A percentile compares a stretch with the other conserved stretches of the same genome.
phyloP scores from a whole-genome alignment of 2,329 filamentous ascomycete species.

The Colletotrichum nymphaeae region DNA sequence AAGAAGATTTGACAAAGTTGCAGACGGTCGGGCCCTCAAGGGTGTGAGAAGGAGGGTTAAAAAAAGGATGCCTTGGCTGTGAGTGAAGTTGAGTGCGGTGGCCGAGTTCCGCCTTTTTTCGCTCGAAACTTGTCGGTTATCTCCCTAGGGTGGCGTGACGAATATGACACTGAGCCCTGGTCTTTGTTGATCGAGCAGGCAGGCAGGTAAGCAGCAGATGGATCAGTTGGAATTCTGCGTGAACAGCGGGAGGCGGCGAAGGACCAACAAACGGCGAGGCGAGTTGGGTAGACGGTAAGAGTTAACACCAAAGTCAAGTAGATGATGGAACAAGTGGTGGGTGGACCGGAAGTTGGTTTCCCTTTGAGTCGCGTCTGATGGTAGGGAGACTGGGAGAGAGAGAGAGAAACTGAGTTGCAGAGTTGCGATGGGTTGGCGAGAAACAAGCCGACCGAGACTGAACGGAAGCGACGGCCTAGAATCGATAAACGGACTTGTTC shows the following conservation, averaged over 20 bases:
- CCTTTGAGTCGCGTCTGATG: slow-evolving; percentile 7
- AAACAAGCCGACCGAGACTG: slow-evolving; percentile 17
- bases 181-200: slow-evolving; percentile 19
- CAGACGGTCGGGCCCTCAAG: slow-evolving; percentile 27
- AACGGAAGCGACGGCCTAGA: slow-evolving; percentile 16
- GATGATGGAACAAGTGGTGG: not conserved
- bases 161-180: slow-evolving; percentile 16
- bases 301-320: not conserved
- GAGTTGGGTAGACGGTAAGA: not conserved
- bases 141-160: slow-evolving; percentile 33
- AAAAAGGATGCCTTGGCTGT: slow-evolving; percentile 35
- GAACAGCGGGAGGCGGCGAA: not conserved
- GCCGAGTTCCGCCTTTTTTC: slow-evolving; percentile 36
- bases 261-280: not conserved
- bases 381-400: not conserved
- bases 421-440: not conserved
- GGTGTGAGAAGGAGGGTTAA: slow-evolving; percentile 13
- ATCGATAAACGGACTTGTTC: slow-evolving; percentile 21
- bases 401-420: slow-evolving; percentile 15
- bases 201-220: not conserved
- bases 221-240: not conserved
- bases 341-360: not conserved
- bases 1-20: slow-evolving; percentile 20
- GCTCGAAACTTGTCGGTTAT: slow-evolving; percentile 35
- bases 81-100: slow-evolving; percentile 32